Base-by-base conservation (phyloP, 1,284 basidiomycete species). In the Dichomitus squalens region DNA sequence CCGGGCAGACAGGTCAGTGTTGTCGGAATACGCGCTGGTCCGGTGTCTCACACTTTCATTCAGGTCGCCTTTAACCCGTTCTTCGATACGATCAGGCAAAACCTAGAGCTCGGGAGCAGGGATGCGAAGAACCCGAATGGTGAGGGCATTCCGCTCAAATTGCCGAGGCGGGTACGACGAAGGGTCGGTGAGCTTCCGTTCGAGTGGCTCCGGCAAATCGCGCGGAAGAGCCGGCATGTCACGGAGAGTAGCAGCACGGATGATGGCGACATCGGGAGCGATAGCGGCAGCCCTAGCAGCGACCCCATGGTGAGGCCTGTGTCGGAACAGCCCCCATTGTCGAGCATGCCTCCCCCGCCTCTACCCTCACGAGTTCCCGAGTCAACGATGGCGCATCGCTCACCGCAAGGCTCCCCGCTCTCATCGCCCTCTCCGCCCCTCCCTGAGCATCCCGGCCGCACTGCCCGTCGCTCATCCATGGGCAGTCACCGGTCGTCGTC, bases 21-120 rank as follows among this genome's bases (percentile, higher is more conserved):
- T 33, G 16, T 31, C 5, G 23, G 4, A 20, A 12, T 48, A 4
- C 9, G 14, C 3, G 14, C 18, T 21, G 8, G 18, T n/a, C 1
- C 46, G n/a, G 20, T 49, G 6, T 21, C 21, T 25, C 34, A 40
- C n/a, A 1, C 14, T 39, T 7, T 9, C 14, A n/a, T 39, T 34
- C 52, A 70, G 69, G 69, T 72, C 43, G 83, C 87, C 2, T 85
- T 80, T 51, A 95, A 95, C 70, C 93, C 93, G 4, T 96, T 96
- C 75, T 96, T 95, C 66, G 95, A 99, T 75, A 91, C 93, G 67
- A 93, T 99, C 66, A 90, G 96, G 31, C 96, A 99, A 73, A 97
- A 98, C 68, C 75, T 90, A 16, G 96, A 99, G 76, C 83, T 97
- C 34, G 85, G 93, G 52, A 93, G 93, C 8, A 88, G 92, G 18